Conservation (phyloP, 768 basidiomycete genomes). For the Kwoniella pini region DNA sequence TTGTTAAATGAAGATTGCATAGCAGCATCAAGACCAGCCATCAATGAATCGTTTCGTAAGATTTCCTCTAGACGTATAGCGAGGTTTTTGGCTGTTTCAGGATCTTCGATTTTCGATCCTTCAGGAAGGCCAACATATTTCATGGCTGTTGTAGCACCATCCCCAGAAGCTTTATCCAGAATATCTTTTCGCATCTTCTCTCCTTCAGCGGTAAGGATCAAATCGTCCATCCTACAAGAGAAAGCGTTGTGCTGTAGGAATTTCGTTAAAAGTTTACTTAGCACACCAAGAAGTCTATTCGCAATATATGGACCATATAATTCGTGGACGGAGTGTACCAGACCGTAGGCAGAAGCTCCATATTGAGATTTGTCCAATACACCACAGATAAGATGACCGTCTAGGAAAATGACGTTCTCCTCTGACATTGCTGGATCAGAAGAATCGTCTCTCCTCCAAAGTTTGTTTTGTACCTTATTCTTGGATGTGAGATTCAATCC, state of each 20-base stretch:
- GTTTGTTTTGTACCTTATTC: constrained; percentile 81
- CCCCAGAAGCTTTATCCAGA: constrained; percentile 65
- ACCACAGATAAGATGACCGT: constrained; percentile 90
- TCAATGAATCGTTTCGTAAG: constrained; percentile 90
- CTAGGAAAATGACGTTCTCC: constrained; percentile 87
- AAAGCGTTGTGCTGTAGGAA: constrained; percentile 96
- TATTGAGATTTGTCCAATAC: constrained; percentile 96
- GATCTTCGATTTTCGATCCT: constrained; percentile 55
- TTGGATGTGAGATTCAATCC: constrained; percentile 83
- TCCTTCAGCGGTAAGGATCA: constrained; percentile 80
- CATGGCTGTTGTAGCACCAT: constrained; percentile 84
- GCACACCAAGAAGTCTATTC: constrained; percentile 85
- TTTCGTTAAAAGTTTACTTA: constrained; percentile 93
- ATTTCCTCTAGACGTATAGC: constrained; percentile 78
- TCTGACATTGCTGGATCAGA: constrained; percentile 64
- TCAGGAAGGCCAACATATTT: constrained; percentile 64
- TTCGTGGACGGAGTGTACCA: constrained; percentile 96
- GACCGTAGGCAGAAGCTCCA: constrained; percentile 91
- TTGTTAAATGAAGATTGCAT: constrained; percentile 60
- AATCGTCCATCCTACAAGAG: constrained; percentile 98
- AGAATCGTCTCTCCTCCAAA: constrained; percentile 63
- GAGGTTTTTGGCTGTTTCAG: constrained; percentile 52
- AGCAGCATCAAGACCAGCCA: constrained; percentile 83
- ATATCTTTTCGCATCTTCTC: constrained; percentile 70
- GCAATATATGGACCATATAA: constrained; percentile 87